Conservation (phyloP, 306 rosid genomes). For the Vigna unguiculata region DNA sequence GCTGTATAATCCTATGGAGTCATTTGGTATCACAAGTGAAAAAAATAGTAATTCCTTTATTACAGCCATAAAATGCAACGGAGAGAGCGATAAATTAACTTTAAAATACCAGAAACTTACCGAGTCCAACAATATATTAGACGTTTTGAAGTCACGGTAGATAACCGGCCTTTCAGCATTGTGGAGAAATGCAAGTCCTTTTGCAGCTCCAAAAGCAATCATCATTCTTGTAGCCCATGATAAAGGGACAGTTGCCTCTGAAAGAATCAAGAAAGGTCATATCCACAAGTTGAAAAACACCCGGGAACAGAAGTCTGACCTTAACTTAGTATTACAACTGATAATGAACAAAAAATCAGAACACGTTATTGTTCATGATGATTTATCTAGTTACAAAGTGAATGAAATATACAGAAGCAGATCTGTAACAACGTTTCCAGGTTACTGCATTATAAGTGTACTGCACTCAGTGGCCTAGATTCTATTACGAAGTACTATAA, state of each 20-base stretch:
- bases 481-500: background rate
- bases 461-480: background rate
- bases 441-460: background rate
- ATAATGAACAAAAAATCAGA: background rate
- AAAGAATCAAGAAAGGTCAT: slow-evolving; percentile 54
- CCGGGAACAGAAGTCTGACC: slow-evolving; percentile 3
- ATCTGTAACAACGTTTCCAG: slow-evolving; percentile 25
- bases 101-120: slow-evolving; percentile 57
- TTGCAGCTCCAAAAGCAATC: slow-evolving; percentile 98
- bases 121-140: slow-evolving; percentile 93
- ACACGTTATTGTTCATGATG: background rate
- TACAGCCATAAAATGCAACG: slow-evolving; percentile 27
- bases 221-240: slow-evolving; percentile 91
- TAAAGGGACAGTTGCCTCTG: slow-evolving; percentile 86
- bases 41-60: slow-evolving; percentile 20
- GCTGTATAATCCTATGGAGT: slow-evolving; percentile 86
- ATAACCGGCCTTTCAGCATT: slow-evolving; percentile 96
- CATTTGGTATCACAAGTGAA: slow-evolving; percentile 40
- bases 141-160: slow-evolving; percentile 94
- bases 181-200: slow-evolving; percentile 97
- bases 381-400: slow-evolving; percentile 12
- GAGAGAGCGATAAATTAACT: background rate
- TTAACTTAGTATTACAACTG: slow-evolving; percentile 5
- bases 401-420: background rate
- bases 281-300: slow-evolving; percentile 45